Percentiles rank a stretch among this genome's conserved stretches.
Conservation (phyloP, 1,139 yeast species). For the Taphrina pruni region DNA sequence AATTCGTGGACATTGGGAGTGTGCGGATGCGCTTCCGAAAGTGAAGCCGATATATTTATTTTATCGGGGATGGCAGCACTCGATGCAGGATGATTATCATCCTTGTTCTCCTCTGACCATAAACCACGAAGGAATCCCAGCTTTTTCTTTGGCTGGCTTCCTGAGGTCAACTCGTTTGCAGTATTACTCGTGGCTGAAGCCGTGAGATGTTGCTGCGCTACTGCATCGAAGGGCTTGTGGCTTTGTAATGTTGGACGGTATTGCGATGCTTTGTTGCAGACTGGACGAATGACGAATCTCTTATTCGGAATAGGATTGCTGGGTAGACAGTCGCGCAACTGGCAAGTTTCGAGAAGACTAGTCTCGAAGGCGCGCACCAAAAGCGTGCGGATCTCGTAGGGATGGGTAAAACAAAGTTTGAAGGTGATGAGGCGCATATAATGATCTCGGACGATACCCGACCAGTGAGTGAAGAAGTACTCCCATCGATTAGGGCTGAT, state of each 20-base stretch:
- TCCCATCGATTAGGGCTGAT: slow-evolving; percentile 26
- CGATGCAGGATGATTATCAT: slow-evolving; percentile 4
- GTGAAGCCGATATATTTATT: background rate
- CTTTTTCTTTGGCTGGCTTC: slow-evolving; percentile 22
- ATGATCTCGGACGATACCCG: slow-evolving; percentile 36
- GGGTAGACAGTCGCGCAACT: slow-evolving; percentile 35
- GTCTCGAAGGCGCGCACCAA: slow-evolving; percentile 31
- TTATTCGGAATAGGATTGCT: slow-evolving; percentile 38
- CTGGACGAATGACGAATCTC: slow-evolving; percentile 31
- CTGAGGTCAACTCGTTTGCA: background rate
- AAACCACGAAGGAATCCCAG: slow-evolving; percentile 31
- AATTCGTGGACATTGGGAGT: background rate
- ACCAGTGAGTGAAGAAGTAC: slow-evolving; percentile 37
- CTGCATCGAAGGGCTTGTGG: background rate
- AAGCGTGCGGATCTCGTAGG: slow-evolving; percentile 12
- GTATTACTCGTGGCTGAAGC: background rate
- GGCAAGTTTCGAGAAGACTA: slow-evolving; percentile 32
- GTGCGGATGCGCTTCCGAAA: background rate
- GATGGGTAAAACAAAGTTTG: slow-evolving; percentile 12
- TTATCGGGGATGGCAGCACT: background rate
- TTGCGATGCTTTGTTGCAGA: slow-evolving; percentile 1
- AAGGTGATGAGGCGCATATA: slow-evolving; percentile 36
- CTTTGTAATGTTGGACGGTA: slow-evolving; percentile 7
- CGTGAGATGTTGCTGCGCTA: background rate
- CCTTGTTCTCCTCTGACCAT: slow-evolving; percentile 35